Conservation (phyloP, 495 filamentous ascomycete genomes). For the Neurospora sp. region DNA sequence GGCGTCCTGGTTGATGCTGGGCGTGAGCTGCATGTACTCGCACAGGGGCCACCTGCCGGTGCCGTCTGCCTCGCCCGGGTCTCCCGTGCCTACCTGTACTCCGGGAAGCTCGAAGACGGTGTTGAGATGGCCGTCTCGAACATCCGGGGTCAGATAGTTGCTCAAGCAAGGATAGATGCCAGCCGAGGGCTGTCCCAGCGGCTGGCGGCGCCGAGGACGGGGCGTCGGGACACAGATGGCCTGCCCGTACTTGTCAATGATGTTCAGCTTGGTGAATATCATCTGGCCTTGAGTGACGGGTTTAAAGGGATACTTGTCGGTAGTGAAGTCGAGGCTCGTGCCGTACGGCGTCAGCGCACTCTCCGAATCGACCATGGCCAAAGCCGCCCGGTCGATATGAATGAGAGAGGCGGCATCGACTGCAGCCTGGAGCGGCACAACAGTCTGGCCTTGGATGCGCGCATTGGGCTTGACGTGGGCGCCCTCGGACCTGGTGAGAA, state of each 20-base stretch:
- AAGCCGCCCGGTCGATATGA: conserved; percentile 12
- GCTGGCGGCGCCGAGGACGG: not conserved
- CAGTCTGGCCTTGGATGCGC: not conserved
- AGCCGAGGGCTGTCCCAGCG: not conserved
- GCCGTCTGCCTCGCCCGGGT: not conserved
- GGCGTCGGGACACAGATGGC: conserved; percentile 23
- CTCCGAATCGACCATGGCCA: not conserved
- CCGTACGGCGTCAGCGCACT: conserved; percentile 23
- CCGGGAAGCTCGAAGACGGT: conserved; percentile 1
- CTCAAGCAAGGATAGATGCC: conserved; percentile 20
- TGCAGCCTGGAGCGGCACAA: conserved; percentile 12
- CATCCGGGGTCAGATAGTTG: conserved; percentile 11
- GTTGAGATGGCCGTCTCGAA: conserved; percentile 8
- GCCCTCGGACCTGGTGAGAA: conserved; percentile 32
- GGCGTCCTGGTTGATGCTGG: conserved; percentile 38
- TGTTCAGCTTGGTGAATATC: conserved; percentile 33
- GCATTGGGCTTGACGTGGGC: conserved; percentile 35
- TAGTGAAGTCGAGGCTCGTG: not conserved
- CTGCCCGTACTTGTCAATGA: conserved; percentile 44
- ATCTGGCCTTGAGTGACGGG: conserved; percentile 39
- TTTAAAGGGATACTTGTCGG: conserved; percentile 25
- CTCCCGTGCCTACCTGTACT: not conserved
- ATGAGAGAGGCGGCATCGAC: conserved; percentile 6
- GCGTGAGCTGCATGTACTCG: conserved; percentile 36
- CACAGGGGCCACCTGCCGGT: conserved; percentile 7